A percentile compares a stretch with the other conserved stretches of the same genome.
phyloP scores from a whole-genome alignment of 129 eudicot genomes.

The Arctium minus region DNA sequence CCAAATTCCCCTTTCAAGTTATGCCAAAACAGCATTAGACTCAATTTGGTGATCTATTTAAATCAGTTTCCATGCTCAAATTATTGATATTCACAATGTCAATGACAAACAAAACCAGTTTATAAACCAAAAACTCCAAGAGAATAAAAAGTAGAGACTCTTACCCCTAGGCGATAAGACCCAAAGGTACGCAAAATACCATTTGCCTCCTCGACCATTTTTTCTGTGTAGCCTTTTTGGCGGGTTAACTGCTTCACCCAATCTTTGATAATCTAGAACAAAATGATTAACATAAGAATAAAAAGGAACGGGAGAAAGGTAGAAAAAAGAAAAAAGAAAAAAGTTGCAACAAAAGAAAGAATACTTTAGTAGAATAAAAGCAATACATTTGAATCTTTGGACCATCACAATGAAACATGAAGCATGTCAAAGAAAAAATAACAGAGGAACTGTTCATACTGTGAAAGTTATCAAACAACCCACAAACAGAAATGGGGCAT shows the following conservation, averaged over 20 bases:
- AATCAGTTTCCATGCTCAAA: not conserved
- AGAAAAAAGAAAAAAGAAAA: not conserved
- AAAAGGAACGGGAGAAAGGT: not conserved
- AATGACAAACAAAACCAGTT: not conserved
- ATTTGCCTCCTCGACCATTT: constrained; percentile 42
- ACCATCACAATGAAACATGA: constrained; percentile 7
- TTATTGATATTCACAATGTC: not conserved
- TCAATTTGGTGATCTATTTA: not conserved
- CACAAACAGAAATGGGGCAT: not conserved
- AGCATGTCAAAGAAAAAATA: constrained; percentile 3
- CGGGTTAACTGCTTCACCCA: constrained; percentile 42
- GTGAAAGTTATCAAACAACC: not conserved
- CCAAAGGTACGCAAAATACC: constrained; percentile 41
- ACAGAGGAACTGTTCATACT: not conserved
- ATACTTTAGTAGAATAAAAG: not conserved
- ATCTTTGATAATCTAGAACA: constrained; percentile 33
- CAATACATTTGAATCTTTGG: not conserved
- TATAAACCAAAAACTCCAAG: constrained; percentile 1
- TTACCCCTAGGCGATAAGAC: constrained; percentile 43
- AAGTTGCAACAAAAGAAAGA: not conserved
- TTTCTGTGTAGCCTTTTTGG: constrained; percentile 39
- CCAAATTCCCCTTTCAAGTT: not conserved
- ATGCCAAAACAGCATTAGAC: not conserved
- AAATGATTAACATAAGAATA: not conserved
- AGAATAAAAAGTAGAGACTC: not conserved